Conservation (phyloP, 495 filamentous ascomycete species). For the Poronia punctata region DNA sequence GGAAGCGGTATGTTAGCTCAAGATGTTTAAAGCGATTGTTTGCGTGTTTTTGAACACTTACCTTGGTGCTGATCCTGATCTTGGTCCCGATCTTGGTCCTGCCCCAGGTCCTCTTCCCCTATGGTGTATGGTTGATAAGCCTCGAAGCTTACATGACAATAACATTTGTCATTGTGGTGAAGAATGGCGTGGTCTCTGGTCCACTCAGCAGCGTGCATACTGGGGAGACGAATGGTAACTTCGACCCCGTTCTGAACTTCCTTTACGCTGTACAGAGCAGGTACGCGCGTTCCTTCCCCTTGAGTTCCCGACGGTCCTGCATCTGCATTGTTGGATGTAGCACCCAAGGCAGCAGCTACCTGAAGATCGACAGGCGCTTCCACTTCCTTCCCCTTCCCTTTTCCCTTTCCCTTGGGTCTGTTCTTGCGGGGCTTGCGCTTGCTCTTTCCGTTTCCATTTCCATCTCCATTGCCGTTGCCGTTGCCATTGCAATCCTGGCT, state of each 20-base stretch:
- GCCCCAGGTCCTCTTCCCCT: background rate
- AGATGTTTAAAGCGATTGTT: too few species aligned
- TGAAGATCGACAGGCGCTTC: too few species aligned
- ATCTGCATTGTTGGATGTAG: too few species aligned
- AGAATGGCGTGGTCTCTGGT: slow-evolving; percentile 27
- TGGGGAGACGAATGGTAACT: slow-evolving; percentile 23
- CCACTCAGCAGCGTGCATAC: slow-evolving; percentile 39
- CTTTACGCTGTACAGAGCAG: slow-evolving; percentile 20
- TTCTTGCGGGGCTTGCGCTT: background rate
- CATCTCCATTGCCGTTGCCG: too few species aligned
- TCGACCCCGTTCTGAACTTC: slow-evolving; percentile 6
- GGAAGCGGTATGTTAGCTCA: too few species aligned
- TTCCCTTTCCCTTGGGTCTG: background rate
- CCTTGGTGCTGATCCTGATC: too few species aligned
- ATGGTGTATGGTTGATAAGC: slow-evolving; percentile 18
- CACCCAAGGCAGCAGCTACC: too few species aligned
- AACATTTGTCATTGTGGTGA: slow-evolving; percentile 26
- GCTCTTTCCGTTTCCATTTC: too few species aligned
- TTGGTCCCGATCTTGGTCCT: background rate
- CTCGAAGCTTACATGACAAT: slow-evolving; percentile 24
- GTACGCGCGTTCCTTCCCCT: too few species aligned
- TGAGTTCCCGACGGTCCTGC: too few species aligned
- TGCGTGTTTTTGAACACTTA: too few species aligned
- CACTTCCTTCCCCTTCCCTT: background rate
- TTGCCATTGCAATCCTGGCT: too few species aligned